phyloP scores from a whole-genome alignment of 192 early-diverging fungal genomes.

The Coemansia sp. region DNA sequence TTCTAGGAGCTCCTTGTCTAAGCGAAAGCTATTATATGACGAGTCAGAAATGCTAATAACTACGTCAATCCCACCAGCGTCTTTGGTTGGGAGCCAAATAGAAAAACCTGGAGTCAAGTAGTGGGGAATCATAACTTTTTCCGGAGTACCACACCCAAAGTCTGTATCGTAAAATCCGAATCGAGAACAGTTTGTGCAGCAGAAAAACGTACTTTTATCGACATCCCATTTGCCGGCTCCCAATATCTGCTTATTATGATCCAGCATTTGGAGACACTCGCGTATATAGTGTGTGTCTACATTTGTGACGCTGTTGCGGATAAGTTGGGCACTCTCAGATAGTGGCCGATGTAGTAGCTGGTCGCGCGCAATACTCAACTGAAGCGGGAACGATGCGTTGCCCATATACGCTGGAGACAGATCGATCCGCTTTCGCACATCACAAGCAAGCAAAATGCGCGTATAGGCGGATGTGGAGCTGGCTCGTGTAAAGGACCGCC shows the following conservation, averaged over 20 bases:
- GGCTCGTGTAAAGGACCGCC: slow-evolving; percentile 11
- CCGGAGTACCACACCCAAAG: slow-evolving; percentile 16
- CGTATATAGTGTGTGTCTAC: slow-evolving; percentile 7
- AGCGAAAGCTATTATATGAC: neutral
- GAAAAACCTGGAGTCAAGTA: slow-evolving; percentile 19
- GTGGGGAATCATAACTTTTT: slow-evolving; percentile 12
- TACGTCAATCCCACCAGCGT: slow-evolving; percentile 13
- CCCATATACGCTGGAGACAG: slow-evolving; percentile 12
- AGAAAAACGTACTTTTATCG: slow-evolving; percentile 12
- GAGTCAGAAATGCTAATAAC: slow-evolving; percentile 9
- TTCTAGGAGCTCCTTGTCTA: slow-evolving; percentile 9
- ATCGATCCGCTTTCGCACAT: slow-evolving; percentile 8
- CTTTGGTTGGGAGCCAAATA: slow-evolving; percentile 18
- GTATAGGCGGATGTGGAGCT: neutral
- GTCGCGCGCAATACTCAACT: neutral
- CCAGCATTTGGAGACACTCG: slow-evolving; percentile 10
- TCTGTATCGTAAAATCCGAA: slow-evolving; percentile 15
- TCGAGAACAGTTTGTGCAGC: slow-evolving; percentile 20
- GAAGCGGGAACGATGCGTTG: slow-evolving; percentile 18
- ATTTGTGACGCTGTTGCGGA: neutral
- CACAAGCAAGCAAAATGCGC: slow-evolving; percentile 14
- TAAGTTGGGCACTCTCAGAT: neutral
- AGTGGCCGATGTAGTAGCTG: neutral
- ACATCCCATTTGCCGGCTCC: neutral
- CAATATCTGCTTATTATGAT: slow-evolving; percentile 1